Evolutionary conservation across 768 basidiomycete genomes (phyloP), one percentile per base, ranked within the genome.

Genomic region (Trametopsis cervina): DNA sequence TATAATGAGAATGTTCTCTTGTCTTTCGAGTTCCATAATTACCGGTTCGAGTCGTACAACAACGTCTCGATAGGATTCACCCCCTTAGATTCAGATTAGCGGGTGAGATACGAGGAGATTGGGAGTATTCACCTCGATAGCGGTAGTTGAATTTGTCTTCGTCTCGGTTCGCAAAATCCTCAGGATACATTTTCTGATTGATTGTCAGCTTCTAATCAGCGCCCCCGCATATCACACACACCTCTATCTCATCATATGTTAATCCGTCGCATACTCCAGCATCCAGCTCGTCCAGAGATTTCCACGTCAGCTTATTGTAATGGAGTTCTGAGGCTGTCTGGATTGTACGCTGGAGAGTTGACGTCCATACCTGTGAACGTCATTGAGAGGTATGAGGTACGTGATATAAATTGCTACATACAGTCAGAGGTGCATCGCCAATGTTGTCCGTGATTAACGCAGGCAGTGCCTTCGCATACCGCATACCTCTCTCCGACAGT

Each of bases 111-210:
- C 12, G 12, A 9, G 17, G 7, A 5, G 4, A 12, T n/a, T 38
- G 36, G n/a, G 10, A 46, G 47, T 2, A 50, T 59, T 4, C 37
- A 58, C 84, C 93, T 57, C 96, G 78, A 65, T 97, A 98, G 23
- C 96, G 82, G 66, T 99, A 99, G 66, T 98, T 98, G 67, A 96
- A 99, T 68, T 99, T 99, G 73, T 99, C 96, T 50, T 97, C 92
- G 58, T 99, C 96, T 21, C 96, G 83, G 62, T 94, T 93, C 13
- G 91, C 93, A 66, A 94, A 98, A 62, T 99, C 96, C 49, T 99
- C 96, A 0, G 96, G 96, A 63, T 98, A 99, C 53, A 83, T 78
- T 76, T 83, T 81, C 91, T 95, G 55, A 3, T 49, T 1, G 1
- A 40, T 6, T 23, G 18, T 22, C 21, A 52, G 26, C 3, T 38